These are phyloP conservation scores for Rhazya stricta DNA, from an alignment of 257 asterid species.

Conservation along the genomic window DNA sequence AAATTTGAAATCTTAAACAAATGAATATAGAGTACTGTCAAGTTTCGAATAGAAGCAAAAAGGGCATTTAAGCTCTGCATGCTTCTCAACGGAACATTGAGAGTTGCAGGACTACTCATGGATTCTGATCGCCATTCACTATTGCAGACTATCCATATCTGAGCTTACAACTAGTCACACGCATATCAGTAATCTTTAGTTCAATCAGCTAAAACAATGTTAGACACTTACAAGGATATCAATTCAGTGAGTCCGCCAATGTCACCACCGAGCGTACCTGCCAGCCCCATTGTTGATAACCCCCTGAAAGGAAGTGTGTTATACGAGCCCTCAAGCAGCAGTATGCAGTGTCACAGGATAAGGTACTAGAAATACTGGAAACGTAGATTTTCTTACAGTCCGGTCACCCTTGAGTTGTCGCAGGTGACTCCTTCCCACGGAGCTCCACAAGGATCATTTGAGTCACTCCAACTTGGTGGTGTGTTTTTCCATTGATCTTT, in stretches of 20 bases:
- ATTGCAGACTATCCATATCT: too few species aligned
- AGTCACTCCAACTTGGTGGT: slow-evolving; percentile 71
- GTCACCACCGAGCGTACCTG: slow-evolving; percentile 72
- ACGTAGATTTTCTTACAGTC: slow-evolving; percentile 39
- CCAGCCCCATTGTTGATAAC: slow-evolving; percentile 75
- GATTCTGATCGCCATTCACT: too few species aligned
- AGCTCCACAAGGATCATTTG: slow-evolving; percentile 71
- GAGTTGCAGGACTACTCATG: too few species aligned
- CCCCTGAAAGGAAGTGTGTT: slow-evolving; percentile 43
- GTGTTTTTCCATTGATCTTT: slow-evolving; percentile 70
- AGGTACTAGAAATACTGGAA: background rate
- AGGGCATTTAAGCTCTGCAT: background rate
- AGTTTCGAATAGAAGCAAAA: background rate
- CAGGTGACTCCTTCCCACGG: slow-evolving; percentile 84
- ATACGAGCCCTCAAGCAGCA: background rate
- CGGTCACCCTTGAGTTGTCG: slow-evolving; percentile 65
- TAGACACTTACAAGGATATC: slow-evolving; percentile 67
- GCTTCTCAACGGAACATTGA: too few species aligned
- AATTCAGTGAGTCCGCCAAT: slow-evolving; percentile 78
- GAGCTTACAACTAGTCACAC: too few species aligned
- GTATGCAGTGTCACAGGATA: background rate
- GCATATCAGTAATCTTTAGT: too few species aligned
- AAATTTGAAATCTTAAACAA: background rate
- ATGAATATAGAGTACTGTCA: background rate
- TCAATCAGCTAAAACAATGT: slow-evolving; percentile 1